Evolutionary conservation across 2,329 filamentous ascomycete genomes (phyloP).

Genomic region (Lachnellula occidentalis): DNA sequence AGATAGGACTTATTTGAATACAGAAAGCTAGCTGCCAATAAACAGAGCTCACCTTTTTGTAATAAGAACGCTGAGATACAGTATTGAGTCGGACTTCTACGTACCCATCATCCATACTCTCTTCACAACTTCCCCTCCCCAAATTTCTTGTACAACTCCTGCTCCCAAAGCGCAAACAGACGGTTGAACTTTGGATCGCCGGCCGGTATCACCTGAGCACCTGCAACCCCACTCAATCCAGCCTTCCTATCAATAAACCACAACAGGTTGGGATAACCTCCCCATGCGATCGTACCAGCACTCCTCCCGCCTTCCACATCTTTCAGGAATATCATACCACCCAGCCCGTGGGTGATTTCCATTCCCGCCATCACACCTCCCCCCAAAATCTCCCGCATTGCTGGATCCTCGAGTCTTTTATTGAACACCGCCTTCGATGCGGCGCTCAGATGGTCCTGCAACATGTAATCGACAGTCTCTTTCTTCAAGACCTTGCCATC

Average conservation of each 20-base stretch:
- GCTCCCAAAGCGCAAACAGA: constrained; percentile 35
- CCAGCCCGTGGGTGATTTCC: constrained; percentile 36
- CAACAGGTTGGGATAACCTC: constrained; percentile 40
- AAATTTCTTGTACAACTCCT: constrained; percentile 33
- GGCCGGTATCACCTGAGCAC: constrained; percentile 38
- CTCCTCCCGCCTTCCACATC: constrained; percentile 34
- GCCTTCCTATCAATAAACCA: constrained; percentile 40
- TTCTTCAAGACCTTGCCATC: constrained; percentile 42
- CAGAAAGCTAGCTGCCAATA: too few species aligned
- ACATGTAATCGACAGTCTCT: constrained; percentile 39
- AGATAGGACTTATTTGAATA: too few species aligned
- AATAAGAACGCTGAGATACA: too few species aligned
- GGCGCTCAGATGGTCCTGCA: constrained; percentile 39
- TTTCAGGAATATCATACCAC: constrained; percentile 38
- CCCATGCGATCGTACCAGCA: constrained; percentile 39
- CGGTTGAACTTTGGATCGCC: constrained; percentile 34
- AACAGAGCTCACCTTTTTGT: too few species aligned
- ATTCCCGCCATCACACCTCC: constrained; percentile 32
- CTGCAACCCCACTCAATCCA: constrained; percentile 38
- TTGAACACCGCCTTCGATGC: constrained; percentile 20
- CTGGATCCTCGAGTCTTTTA: constrained; percentile 15
- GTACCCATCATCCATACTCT: neutral
- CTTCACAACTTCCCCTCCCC: constrained; percentile 9
- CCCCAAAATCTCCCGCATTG: constrained; percentile 20
- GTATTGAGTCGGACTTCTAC: neutral